Percentiles rank a stretch among this genome's conserved stretches.
These are phyloP conservation scores for Tolypocladium pustulatum DNA, from an alignment of 2,329 filamentous ascomycete species.

Conservation along the genomic window DNA sequence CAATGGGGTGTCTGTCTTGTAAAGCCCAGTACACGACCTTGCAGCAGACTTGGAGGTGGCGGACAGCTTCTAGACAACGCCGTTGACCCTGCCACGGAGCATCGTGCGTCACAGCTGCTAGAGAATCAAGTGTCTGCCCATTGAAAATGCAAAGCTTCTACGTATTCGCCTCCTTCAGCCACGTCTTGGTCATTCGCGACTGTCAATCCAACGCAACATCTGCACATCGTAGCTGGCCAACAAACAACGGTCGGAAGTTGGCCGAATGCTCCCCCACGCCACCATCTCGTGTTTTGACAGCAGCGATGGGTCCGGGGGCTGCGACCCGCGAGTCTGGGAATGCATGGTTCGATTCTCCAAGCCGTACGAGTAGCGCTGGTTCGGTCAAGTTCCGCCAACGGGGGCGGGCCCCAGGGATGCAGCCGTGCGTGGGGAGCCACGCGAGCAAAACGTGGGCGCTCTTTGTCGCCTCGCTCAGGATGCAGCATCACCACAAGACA, in stretches of 20 bases:
- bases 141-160: neutral
- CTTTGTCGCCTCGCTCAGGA: neutral
- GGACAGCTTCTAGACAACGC: neutral
- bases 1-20: neutral
- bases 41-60: neutral
- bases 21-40: too few relatives aligned
- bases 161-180: neutral
- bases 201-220: neutral
- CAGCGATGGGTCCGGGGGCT: neutral
- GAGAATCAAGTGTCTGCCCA: neutral
- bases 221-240: neutral
- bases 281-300: too few relatives aligned
- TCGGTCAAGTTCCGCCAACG: neutral
- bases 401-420: neutral
- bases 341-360: neutral
- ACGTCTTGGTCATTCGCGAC: neutral
- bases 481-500: neutral
- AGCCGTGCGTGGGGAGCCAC: neutral
- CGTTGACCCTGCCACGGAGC: neutral
- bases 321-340: neutral
- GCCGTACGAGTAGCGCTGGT: neutral
- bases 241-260: neutral
- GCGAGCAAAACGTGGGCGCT: neutral
- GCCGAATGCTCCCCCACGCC: neutral
- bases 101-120: neutral